Evolutionary conservation across 176 grass and related monocot genomes (phyloP), one percentile per base, ranked within the genome.

Genomic region (Triticum timopheevii): DNA sequence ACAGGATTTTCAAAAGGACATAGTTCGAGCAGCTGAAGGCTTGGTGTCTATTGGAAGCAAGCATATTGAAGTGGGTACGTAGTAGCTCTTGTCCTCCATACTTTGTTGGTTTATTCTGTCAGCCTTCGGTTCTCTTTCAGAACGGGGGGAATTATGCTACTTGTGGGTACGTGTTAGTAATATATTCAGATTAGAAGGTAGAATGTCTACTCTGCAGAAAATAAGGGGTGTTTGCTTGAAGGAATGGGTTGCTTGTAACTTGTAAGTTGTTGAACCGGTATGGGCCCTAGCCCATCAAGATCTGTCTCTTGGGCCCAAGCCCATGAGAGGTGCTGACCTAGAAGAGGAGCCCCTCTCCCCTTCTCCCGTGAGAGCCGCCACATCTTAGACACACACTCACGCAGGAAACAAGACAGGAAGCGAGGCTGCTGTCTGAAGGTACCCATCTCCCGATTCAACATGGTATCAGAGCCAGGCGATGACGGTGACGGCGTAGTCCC

Each of bases 1-100:
- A 80, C 87, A 99, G 97, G 92, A 99, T 91, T 96, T 99, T 81
- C 94, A 99, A 63, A 99, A 99, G 88, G 96, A 98, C 77, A 92
- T 95, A 79, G 93, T 82, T 76, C 84, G 93, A 82, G 93, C 93
- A 45, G 91, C 77, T 70, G 96, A 98, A 98, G 93, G 81, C 9
- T 90, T 91, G 81, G 83, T 93, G 61, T 82, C 78, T 66, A 67
- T 92, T 85, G 91, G 91, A 61, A 90, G 20, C 87, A 98, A 73
- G 65, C 93, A 98, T 78, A 59, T 92, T 90, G 96, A 98, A 94
- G 86, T 90, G 31, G 96, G 96, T 98, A 92, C 58, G 81, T 85
- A 17, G 6, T 85, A 17, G 6, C 47, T 87, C 31, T 74, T 88
- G 38, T 85, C 65, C 28, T 36, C n/a, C 78, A 36, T 79, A 65